Evolutionary conservation across 73 alveolate genomes (phyloP).

Genomic region (Paramecium sexaurelia): DNA sequence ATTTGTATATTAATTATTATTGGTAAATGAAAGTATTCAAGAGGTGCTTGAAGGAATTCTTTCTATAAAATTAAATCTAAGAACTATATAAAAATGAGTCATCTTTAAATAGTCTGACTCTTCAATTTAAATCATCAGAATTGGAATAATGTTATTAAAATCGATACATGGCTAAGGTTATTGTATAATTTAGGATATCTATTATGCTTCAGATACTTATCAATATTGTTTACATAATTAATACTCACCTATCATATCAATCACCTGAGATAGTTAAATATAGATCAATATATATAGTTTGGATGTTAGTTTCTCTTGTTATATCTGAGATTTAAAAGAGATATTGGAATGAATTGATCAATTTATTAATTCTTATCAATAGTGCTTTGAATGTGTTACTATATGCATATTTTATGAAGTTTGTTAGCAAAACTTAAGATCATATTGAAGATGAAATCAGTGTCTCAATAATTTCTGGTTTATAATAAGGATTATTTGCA

Average conservation of each 20-base stretch:
- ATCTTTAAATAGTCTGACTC: neutral
- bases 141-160: constrained; percentile 21
- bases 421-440: neutral
- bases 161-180: neutral
- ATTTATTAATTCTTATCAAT: neutral
- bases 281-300: constrained; percentile 7
- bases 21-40: neutral
- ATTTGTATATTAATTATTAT: neutral
- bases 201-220: neutral
- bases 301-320: neutral
- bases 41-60: neutral
- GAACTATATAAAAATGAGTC: constrained; percentile 2
- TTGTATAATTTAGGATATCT: constrained; percentile 32
- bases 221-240: neutral
- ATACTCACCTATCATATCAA: neutral
- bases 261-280: neutral
- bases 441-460: neutral
- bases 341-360: neutral
- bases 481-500: constrained; percentile 23
- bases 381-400: constrained; percentile 7
- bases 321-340: neutral
- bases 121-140: neutral
- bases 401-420: neutral
- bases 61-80: neutral
- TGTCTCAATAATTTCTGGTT: neutral